A percentile compares a stretch with the other conserved stretches of the same genome.
Evolutionary conservation across 83 land plant species (phyloP).

Genomic region (Thuja plicata): DNA sequence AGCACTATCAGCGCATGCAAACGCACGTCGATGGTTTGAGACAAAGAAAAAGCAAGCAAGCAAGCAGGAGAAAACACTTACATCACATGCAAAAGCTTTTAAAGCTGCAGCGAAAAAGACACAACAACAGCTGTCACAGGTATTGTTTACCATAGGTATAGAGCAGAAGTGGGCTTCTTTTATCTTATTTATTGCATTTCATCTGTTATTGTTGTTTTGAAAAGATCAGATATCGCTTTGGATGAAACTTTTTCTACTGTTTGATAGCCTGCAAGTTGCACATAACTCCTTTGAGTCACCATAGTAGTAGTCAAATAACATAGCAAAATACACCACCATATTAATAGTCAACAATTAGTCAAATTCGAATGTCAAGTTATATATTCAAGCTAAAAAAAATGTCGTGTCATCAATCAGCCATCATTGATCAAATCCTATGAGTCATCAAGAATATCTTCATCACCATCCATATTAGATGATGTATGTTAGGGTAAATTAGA

Average conservation of each 20-base stretch:
- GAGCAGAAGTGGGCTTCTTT: neutral
- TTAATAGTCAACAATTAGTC: too few species aligned
- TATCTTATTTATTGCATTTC: neutral
- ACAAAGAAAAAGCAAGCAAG: conserved; percentile 85
- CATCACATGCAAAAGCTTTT: conserved; percentile 95
- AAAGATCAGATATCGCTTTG: neutral
- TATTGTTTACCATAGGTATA: conserved; percentile 4
- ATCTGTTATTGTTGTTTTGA: neutral
- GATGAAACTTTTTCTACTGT: neutral
- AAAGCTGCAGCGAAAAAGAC: conserved; percentile 98
- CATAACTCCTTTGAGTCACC: neutral
- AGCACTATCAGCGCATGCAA: conserved; percentile 97
- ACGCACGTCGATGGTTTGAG: conserved; percentile 95
- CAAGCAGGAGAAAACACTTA: conserved; percentile 91
- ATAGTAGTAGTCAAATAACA: too few species aligned
- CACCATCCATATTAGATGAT: too few species aligned
- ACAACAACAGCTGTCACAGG: conserved; percentile 90
- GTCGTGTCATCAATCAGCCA: too few species aligned
- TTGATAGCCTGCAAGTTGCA: neutral
- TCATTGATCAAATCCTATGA: too few species aligned
- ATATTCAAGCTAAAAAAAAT: too few species aligned
- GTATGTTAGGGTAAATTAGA: too few species aligned
- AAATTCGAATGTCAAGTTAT: too few species aligned
- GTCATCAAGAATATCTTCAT: too few species aligned
- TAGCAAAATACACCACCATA: too few species aligned